These are phyloP conservation scores for Trichocomaceae sp. DNA, from an alignment of 2,329 filamentous ascomycete genomes.

Conservation along the genomic window DNA sequence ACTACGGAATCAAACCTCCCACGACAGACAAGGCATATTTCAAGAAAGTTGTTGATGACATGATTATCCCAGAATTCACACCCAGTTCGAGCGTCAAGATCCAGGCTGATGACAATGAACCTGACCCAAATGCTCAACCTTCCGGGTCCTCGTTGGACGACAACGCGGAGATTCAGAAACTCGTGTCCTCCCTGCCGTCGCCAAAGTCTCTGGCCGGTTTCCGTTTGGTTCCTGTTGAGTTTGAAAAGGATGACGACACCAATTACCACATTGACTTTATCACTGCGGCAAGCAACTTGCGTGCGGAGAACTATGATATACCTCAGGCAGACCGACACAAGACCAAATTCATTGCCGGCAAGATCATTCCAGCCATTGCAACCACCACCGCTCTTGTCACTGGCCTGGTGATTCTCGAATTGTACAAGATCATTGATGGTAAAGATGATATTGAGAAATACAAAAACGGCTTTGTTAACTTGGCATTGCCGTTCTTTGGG, in stretches of 20 bases:
- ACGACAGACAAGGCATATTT: slow-evolving; percentile 65
- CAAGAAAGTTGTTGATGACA: slow-evolving; percentile 72
- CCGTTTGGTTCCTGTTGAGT: slow-evolving; percentile 86
- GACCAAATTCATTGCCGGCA: slow-evolving; percentile 99
- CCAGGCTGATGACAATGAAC: slow-evolving; percentile 90
- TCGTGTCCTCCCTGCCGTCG: slow-evolving; percentile 66
- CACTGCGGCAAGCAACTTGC: slow-evolving; percentile 90
- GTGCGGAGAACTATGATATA: slow-evolving; percentile 98
- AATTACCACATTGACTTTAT: slow-evolving; percentile 99
- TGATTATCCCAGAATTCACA: slow-evolving; percentile 92
- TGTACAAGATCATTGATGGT: slow-evolving; percentile 94
- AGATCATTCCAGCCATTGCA: slow-evolving; percentile 98
- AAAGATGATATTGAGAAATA: slow-evolving; percentile 97
- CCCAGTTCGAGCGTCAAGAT: slow-evolving; percentile 91
- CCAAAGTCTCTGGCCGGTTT: slow-evolving; percentile 78
- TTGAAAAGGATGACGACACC: slow-evolving; percentile 97
- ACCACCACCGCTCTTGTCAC: slow-evolving; percentile 95
- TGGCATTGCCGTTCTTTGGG: slow-evolving; percentile 93
- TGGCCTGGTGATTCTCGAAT: slow-evolving; percentile 81
- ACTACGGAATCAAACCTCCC: slow-evolving; percentile 92
- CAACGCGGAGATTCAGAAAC: slow-evolving; percentile 64
- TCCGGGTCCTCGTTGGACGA: slow-evolving; percentile 57
- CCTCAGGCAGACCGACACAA: slow-evolving; percentile 86
- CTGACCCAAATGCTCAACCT: slow-evolving; percentile 72
- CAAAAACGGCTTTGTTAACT: slow-evolving; percentile 98